A percentile compares a stretch with the other conserved stretches of the same genome.
phyloP scores from a whole-genome alignment of 495 filamentous ascomycete genomes.

The Hyaloscypha finlandica region DNA sequence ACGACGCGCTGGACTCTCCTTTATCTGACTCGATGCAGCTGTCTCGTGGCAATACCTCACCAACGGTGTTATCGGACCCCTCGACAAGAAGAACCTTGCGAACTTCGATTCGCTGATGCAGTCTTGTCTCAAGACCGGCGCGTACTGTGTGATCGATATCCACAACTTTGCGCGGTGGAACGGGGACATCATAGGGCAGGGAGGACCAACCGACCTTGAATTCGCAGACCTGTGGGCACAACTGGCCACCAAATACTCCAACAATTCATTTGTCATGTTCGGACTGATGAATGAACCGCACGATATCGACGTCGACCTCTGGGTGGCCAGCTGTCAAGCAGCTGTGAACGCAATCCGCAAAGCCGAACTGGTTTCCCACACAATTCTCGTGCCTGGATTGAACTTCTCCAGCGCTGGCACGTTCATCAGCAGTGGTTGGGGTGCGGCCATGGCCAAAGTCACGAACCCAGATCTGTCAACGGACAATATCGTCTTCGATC shows the following conservation, averaged over 20 bases:
- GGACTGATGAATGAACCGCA: constrained; percentile 68
- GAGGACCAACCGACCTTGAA: constrained; percentile 54
- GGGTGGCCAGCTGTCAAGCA: constrained; percentile 55
- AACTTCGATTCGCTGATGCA: constrained; percentile 59
- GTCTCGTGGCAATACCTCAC: constrained; percentile 57
- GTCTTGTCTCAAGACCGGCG: constrained; percentile 56
- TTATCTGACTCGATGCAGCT: constrained; percentile 15
- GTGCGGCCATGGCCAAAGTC: constrained; percentile 48
- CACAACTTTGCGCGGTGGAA: constrained; percentile 66
- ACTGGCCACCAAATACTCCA: constrained; percentile 55
- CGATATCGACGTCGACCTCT: constrained; percentile 33
- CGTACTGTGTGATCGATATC: constrained; percentile 59
- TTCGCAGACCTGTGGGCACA: constrained; percentile 58
- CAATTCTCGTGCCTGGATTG: constrained; percentile 45
- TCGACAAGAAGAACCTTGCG: constrained; percentile 48
- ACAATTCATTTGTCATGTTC: constrained; percentile 51
- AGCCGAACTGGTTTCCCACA: constrained; percentile 55
- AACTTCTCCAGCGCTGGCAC: constrained; percentile 50
- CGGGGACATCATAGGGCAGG: constrained; percentile 58
- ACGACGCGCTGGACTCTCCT: neutral
- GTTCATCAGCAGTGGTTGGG: constrained; percentile 48
- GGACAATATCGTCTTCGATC: constrained; percentile 56
- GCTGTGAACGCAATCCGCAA: constrained; percentile 59
- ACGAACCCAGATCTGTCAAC: constrained; percentile 56
- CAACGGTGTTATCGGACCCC: constrained; percentile 46